These are phyloP conservation scores for Pseudocercospora macadamiae DNA, from an alignment of 2,329 filamentous ascomycete species.

Conservation along the genomic window DNA sequence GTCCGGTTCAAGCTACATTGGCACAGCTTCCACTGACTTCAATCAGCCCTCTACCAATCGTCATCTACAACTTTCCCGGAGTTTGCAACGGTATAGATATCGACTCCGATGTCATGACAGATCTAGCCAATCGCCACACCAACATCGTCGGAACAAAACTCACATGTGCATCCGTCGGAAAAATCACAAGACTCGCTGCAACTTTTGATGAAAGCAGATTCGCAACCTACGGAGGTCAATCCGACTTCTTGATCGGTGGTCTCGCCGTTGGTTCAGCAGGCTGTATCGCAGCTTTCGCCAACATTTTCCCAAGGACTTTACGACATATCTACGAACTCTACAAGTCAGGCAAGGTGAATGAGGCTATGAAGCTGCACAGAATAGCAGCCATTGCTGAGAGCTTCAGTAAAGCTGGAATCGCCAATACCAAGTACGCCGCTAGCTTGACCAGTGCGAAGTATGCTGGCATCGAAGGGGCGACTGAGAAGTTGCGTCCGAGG, in stretches of 20 bases:
- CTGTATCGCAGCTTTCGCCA: slow-evolving; percentile 62
- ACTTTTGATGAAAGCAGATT: slow-evolving; percentile 59
- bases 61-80: slow-evolving; percentile 75
- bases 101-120: slow-evolving; percentile 65
- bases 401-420: slow-evolving; percentile 66
- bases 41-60: slow-evolving; percentile 40
- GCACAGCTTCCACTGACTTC: neutral
- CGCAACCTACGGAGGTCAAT: slow-evolving; percentile 71
- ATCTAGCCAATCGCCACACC: slow-evolving; percentile 55
- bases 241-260: slow-evolving; percentile 67
- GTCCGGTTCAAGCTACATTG: slow-evolving; percentile 54
- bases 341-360: slow-evolving; percentile 55
- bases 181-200: slow-evolving; percentile 65
- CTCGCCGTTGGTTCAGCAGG: slow-evolving; percentile 57
- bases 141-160: slow-evolving; percentile 73
- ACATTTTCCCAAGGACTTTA: slow-evolving; percentile 56
- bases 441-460: slow-evolving; percentile 60
- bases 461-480: slow-evolving; percentile 64
- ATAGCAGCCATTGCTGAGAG: slow-evolving; percentile 65
- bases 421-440: slow-evolving; percentile 66
- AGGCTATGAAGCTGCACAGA: slow-evolving; percentile 62
- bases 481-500: slow-evolving; percentile 61
- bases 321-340: slow-evolving; percentile 62
- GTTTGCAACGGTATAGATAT: slow-evolving; percentile 70
- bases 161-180: slow-evolving; percentile 74